Base-by-base conservation (phyloP, 2,329 filamentous ascomycete genomes). In the Arthrinium phaeospermum region DNA sequence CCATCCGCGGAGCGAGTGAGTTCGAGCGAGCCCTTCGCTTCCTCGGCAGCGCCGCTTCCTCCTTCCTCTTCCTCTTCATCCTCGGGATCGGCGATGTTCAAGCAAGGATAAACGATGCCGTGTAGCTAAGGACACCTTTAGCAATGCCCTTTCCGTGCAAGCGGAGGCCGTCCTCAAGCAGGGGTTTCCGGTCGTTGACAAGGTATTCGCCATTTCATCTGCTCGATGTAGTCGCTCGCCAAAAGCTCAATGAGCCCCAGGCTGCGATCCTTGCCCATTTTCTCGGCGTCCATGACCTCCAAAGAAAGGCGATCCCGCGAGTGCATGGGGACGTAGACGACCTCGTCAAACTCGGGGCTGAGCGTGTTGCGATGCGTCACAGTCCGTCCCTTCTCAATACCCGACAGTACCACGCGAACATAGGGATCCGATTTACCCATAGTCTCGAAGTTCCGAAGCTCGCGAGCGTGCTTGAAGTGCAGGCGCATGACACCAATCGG, bases 351-450 rank as follows among this genome's bases (percentile, higher is more conserved):
- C 70, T 96, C 93, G 1, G 96, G 96, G 80, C 97, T 94, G 72
- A 99, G 90, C 74, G 98, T 97, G 83, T 98, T 99, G 80, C 94
- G 92, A 86, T 96, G 98, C 0, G 96, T 98, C 69, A 99, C 96
- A 2, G 96, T 98, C 72, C 95, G 91, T 13, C 90, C 95, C 82
- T 96, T 97, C 80, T 96, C 93, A 72, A 98, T 91, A 67, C 96
- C 96, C 68, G 95, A 98, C 10, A 98, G 88, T 70, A 98, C 83
- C 1, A 98, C 93, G 57, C 96, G 92, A 30, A 92, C 94, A 78
- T 99, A 99, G 0, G 96, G 94, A 82, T 99, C 97, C 0, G 96
- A 98, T 83, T 98, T 98, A 83, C 96, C 96, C 82, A 99, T 90
- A 2, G 94, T 94, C 83, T 99, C 96, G 70, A 98, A 89, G 81